Evolutionary conservation across 345 rosid genomes (phyloP), one percentile per base, ranked within the genome.

Genomic region (Gossypium raimondii): DNA sequence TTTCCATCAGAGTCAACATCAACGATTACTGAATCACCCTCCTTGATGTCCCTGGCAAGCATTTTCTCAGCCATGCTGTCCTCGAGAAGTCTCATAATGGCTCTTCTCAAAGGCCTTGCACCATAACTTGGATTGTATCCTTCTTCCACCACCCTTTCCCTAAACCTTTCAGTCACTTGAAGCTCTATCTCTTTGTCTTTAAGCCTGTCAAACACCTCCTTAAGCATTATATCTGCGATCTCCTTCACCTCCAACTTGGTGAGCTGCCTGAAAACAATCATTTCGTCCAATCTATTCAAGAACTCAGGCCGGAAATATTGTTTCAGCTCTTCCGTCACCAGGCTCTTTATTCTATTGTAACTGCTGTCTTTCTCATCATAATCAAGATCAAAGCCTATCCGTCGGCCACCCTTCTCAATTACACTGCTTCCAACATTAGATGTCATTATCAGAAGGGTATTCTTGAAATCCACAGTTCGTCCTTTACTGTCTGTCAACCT

Each of bases 1-100:
- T 84, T 89, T 13, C 98, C 99, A 48, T 91, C 89, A 0, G 86
- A 84, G 77, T 93, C 92, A 0, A 93, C 96, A 79, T 95, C 99
- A 5, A 91, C 92, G 0, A 95, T 95, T 7, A 93, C 98, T 0
- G 93, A 93, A 73, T 93, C 97, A 3, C 99, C 97, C 59, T 93
- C 97, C 72, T 90, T 95, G 75, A 95, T 95, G 71, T 93, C 98
- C 72, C 97, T 82, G 27, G 91, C 85, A 25, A 95, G 98, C 99
- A 95, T 91, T 79, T 95, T 95, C 90, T 96, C 99, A 2, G 98
- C 99, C 99, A 96, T 89, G 77, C 92, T 88, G 81, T 96, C 99
- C 81, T 96, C 99, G 48, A 96, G 81, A 20, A 93, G 90, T 81
- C 97, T 88, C 98, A 91, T 93, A 0, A 96, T 90, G 17, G 98